Conservation (phyloP, 2,329 filamentous ascomycete species). For the Blastomyces emzantsi region DNA sequence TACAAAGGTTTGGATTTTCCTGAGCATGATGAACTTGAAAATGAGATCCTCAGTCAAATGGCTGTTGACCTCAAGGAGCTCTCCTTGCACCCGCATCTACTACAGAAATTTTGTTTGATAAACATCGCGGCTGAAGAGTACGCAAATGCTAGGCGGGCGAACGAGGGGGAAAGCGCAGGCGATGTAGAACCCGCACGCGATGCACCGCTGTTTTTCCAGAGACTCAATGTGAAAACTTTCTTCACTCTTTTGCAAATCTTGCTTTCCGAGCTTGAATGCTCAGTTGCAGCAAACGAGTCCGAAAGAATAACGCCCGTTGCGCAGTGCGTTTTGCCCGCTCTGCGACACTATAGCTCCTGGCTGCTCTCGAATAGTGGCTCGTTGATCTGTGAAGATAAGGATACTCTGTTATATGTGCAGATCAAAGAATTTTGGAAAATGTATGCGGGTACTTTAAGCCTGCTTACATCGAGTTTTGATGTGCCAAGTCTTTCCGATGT, state of each 20-base stretch:
- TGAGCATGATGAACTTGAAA: constrained; percentile 71
- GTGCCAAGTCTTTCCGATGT: constrained; percentile 47
- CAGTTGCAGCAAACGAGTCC: constrained; percentile 36
- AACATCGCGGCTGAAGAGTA: constrained; percentile 79
- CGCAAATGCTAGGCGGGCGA: constrained; percentile 50
- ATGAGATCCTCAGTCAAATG: constrained; percentile 72
- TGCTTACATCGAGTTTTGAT: constrained; percentile 51
- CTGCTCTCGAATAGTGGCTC: constrained; percentile 48
- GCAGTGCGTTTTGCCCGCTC: constrained; percentile 53
- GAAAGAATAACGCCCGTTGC: constrained; percentile 49
- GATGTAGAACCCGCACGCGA: constrained; percentile 28
- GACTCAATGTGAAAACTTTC: constrained; percentile 71
- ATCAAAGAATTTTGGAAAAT: constrained; percentile 56
- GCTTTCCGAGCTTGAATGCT: constrained; percentile 57
- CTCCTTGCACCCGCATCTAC: constrained; percentile 48
- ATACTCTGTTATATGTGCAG: constrained; percentile 47
- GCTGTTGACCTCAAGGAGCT: constrained; percentile 62
- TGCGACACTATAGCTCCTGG: constrained; percentile 63
- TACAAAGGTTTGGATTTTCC: constrained; percentile 67
- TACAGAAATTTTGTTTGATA: constrained; percentile 73
- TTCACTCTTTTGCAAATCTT: constrained; percentile 62
- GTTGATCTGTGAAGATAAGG: constrained; percentile 46
- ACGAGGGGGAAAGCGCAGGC: constrained; percentile 39
- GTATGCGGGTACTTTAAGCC: constrained; percentile 54
- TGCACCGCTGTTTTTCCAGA: constrained; percentile 53